phyloP scores from a whole-genome alignment of 2,329 filamentous ascomycete species.

The Calonectria pteridis region DNA sequence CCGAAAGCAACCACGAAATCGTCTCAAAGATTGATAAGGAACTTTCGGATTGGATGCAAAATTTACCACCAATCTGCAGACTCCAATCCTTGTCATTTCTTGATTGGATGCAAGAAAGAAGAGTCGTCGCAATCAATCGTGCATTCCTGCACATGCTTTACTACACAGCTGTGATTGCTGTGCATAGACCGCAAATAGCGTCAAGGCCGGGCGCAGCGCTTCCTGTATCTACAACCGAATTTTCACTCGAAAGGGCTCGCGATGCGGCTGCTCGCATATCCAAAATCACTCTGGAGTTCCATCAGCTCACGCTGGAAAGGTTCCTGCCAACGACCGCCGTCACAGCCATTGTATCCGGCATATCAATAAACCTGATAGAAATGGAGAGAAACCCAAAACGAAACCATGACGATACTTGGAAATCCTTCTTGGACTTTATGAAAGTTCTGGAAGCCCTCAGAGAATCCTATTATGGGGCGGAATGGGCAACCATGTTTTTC shows the following conservation, averaged over 20 bases:
- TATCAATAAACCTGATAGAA: neutral
- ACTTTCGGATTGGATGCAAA: slow-evolving; percentile 80
- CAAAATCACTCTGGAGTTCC: neutral
- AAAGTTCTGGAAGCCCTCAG: neutral
- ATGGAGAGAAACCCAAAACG: neutral
- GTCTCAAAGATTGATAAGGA: slow-evolving; percentile 84
- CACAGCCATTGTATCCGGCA: neutral
- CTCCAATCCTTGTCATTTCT: slow-evolving; percentile 69
- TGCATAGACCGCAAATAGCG: slow-evolving; percentile 71
- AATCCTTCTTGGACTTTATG: neutral
- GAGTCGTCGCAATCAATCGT: slow-evolving; percentile 76
- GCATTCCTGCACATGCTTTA: slow-evolving; percentile 95
- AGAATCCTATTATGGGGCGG: neutral
- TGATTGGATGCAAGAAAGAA: slow-evolving; percentile 70
- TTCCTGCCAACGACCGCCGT: neutral
- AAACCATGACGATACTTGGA: neutral
- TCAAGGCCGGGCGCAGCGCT: neutral
- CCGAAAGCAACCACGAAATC: slow-evolving; percentile 81
- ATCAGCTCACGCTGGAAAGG: neutral
- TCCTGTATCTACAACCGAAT: neutral
- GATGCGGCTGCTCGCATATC: neutral
- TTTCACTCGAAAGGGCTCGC: neutral
- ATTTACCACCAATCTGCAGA: slow-evolving; percentile 77
- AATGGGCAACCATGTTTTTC: neutral
- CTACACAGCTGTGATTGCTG: slow-evolving; percentile 88